Evolutionary conservation across 2,329 filamentous ascomycete species (phyloP).

Genomic region (Xylariaceae sp.): DNA sequence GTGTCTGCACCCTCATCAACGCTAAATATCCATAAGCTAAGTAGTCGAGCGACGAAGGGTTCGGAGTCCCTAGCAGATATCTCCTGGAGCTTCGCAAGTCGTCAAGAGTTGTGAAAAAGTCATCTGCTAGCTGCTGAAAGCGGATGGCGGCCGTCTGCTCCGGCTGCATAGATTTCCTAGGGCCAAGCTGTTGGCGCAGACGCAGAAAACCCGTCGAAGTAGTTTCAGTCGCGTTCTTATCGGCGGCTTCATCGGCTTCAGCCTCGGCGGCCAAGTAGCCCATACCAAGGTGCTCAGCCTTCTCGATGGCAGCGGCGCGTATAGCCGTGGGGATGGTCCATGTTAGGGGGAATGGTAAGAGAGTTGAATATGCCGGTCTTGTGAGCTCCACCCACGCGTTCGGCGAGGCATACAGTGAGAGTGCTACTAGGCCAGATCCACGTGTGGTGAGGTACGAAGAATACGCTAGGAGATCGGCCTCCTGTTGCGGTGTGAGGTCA

Average conservation of each 20-base stretch:
- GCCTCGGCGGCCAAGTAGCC: conserved; percentile 69
- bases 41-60: conserved; percentile 75
- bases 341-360: conserved; percentile 86
- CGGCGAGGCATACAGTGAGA: conserved; percentile 88
- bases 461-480: conserved; percentile 59
- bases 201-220: conserved; percentile 46
- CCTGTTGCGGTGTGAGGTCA: conserved; percentile 47
- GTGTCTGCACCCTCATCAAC: conserved; percentile 67
- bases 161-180: conserved; percentile 61
- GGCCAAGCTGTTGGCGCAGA: conserved; percentile 40
- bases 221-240: conserved; percentile 43
- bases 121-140: conserved; percentile 73
- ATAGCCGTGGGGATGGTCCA: conserved; percentile 82
- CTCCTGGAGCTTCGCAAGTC: conserved; percentile 63
- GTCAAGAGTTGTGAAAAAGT: conserved; percentile 75
- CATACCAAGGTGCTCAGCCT: conserved; percentile 74
- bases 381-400: conserved; percentile 83
- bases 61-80: conserved; percentile 56
- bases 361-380: conserved; percentile 77
- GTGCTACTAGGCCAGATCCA: conserved; percentile 79
- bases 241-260: conserved; percentile 44
- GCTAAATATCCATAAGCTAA: conserved; percentile 80
- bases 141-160: conserved; percentile 77
- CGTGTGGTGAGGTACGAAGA: conserved; percentile 75
- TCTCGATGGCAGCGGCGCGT: conserved; percentile 71